Conservation (phyloP, 805 yeast genomes). For the Candida cerambycidarum region DNA sequence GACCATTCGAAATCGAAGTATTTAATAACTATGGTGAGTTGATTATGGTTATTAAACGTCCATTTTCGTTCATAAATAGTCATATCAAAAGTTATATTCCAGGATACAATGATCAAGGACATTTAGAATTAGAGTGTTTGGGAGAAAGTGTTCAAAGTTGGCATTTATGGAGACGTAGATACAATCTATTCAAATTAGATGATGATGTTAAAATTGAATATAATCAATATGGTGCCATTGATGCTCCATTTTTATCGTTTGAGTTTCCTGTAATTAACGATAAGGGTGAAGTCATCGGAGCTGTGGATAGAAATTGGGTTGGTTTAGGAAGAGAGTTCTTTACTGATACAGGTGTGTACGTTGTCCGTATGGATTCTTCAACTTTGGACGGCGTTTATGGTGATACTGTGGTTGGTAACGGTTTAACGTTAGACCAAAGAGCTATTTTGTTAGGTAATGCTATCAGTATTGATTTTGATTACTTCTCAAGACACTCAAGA, state of each 20-base stretch:
- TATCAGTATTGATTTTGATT: slow-evolving; percentile 91
- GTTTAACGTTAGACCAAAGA: slow-evolving; percentile 72
- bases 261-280: slow-evolving; percentile 76
- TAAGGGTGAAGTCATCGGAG: slow-evolving; percentile 58
- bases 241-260: slow-evolving; percentile 83
- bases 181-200: slow-evolving; percentile 67
- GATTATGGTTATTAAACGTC: slow-evolving; percentile 69
- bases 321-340: slow-evolving; percentile 91
- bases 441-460: slow-evolving; percentile 87
- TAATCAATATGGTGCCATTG: slow-evolving; percentile 83
- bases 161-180: slow-evolving; percentile 92
- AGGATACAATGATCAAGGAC: slow-evolving; percentile 36
- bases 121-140: slow-evolving; percentile 46
- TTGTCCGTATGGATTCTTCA: slow-evolving; percentile 76
- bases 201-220: slow-evolving; percentile 45
- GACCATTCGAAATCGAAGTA: slow-evolving; percentile 80
- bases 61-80: slow-evolving; percentile 86
- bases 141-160: slow-evolving; percentile 92
- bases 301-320: slow-evolving; percentile 91
- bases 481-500: slow-evolving; percentile 86
- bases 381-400: slow-evolving; percentile 60
- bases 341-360: slow-evolving; percentile 93
- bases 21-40: slow-evolving; percentile 62
- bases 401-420: slow-evolving; percentile 48
- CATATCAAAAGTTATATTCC: slow-evolving; percentile 76